These are phyloP conservation scores for Fusarium sp. DNA, from an alignment of 2,329 filamentous ascomycete species.

Conservation along the genomic window DNA sequence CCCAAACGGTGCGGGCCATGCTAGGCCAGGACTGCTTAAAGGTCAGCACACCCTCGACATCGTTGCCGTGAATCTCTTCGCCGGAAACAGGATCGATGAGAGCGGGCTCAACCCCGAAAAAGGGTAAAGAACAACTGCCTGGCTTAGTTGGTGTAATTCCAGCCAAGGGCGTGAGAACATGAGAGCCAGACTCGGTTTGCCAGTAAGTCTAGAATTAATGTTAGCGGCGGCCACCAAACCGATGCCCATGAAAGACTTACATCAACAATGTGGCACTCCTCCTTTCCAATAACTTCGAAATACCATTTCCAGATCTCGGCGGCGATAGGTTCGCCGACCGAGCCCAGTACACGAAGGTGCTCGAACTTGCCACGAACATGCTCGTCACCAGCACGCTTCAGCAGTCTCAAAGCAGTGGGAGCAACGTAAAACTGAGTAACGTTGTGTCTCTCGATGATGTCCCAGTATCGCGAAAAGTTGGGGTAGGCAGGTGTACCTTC, in stretches of 20 bases:
- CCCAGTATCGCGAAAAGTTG: constrained; percentile 98
- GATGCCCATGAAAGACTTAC: constrained; percentile 66
- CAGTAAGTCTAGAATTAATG: constrained; percentile 82
- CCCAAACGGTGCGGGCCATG: constrained; percentile 98
- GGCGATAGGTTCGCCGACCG: constrained; percentile 96
- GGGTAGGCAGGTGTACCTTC: constrained; percentile 98
- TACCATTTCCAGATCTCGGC: constrained; percentile 99
- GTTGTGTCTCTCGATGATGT: constrained; percentile 93
- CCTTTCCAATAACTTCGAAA: constrained; percentile 92
- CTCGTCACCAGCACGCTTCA: constrained; percentile 95
- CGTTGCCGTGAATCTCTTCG: constrained; percentile 91
- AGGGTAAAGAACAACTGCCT: constrained; percentile 92
- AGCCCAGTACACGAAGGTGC: constrained; percentile 87
- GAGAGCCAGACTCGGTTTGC: constrained; percentile 98
- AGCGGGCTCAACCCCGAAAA: constrained; percentile 97
- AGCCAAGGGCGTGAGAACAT: constrained; percentile 93
- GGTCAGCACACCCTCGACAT: constrained; percentile 94
- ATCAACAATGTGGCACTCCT: constrained; percentile 92
- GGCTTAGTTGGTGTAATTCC: constrained; percentile 97
- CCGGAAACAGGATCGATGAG: constrained; percentile 97
- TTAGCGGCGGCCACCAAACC: constrained; percentile 10
- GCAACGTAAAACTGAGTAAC: constrained; percentile 99
- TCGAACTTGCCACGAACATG: constrained; percentile 92
- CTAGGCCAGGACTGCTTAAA: constrained; percentile 99
- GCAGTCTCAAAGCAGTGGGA: constrained; percentile 87